phyloP scores from a whole-genome alignment of 768 basidiomycete species.

The Trametes gibbosa region DNA sequence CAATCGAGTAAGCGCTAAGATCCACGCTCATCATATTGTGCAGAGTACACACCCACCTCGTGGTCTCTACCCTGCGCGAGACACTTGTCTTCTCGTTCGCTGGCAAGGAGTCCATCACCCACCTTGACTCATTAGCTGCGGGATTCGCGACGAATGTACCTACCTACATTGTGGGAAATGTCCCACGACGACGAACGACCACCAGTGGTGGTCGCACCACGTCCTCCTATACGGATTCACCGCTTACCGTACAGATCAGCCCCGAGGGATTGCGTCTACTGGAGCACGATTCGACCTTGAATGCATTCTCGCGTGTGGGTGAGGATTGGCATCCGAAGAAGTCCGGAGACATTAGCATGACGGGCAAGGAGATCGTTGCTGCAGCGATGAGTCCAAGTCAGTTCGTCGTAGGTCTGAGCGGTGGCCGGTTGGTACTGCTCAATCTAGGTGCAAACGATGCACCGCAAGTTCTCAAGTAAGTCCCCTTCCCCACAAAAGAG shows the following conservation, averaged over 20 bases:
- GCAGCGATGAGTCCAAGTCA: slow-evolving; percentile 71
- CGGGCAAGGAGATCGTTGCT: slow-evolving; percentile 51
- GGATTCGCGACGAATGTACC: slow-evolving; percentile 48
- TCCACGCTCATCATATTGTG: not conserved
- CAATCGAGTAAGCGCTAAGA: not conserved
- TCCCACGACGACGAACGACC: slow-evolving; percentile 37
- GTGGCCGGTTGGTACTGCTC: slow-evolving; percentile 52
- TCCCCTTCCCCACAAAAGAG: not conserved
- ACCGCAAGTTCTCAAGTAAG: slow-evolving; percentile 35
- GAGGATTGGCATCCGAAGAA: slow-evolving; percentile 38
- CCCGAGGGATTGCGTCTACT: slow-evolving; percentile 51
- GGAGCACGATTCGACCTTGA: slow-evolving; percentile 48
- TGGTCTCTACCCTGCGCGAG: slow-evolving; percentile 57
- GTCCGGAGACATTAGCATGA: not conserved
- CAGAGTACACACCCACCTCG: slow-evolving; percentile 54
- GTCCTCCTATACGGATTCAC: slow-evolving; percentile 42
- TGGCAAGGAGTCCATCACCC: slow-evolving; percentile 40
- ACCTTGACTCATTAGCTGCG: slow-evolving; percentile 33
- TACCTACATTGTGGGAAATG: slow-evolving; percentile 65
- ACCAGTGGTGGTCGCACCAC: slow-evolving; percentile 17
- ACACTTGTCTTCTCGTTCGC: slow-evolving; percentile 56
- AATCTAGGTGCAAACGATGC: slow-evolving; percentile 41
- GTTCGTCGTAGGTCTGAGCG: slow-evolving; percentile 56
- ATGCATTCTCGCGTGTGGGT: slow-evolving; percentile 40
- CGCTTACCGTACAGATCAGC: slow-evolving; percentile 74